phyloP scores from a whole-genome alignment of 495 filamentous ascomycete genomes.

The Penicillium waksmanii region DNA sequence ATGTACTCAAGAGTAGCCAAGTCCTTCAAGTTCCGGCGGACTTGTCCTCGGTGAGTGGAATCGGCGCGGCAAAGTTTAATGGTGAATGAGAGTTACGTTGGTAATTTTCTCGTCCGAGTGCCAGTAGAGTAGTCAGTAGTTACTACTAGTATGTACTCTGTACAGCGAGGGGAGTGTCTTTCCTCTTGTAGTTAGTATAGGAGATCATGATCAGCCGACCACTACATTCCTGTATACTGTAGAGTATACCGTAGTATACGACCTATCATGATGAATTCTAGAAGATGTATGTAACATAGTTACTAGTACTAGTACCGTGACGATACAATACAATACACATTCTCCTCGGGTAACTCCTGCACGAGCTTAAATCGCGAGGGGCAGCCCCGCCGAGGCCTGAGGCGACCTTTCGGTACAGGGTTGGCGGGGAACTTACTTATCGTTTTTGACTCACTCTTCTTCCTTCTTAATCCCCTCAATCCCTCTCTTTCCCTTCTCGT shows the following conservation, averaged over 20 bases:
- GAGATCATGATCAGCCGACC: background rate
- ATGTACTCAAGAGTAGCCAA: too few relatives aligned
- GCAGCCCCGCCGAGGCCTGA: conserved; percentile 14
- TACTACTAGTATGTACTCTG: too few relatives aligned
- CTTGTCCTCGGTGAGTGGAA: conserved; percentile 4
- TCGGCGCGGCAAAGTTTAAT: conserved; percentile 4
- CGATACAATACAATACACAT: conserved; percentile 4
- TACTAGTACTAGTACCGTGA: background rate
- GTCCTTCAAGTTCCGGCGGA: background rate
- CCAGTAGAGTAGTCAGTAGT: too few relatives aligned
- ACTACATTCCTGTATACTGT: too few relatives aligned
- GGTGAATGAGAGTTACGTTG: background rate
- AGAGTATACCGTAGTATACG: too few relatives aligned
- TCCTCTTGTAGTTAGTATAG: background rate
- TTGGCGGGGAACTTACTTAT: conserved; percentile 17
- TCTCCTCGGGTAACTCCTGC: conserved; percentile 20
- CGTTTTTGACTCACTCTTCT: conserved; percentile 27
- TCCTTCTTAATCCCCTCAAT: conserved; percentile 9
- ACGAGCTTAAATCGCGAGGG: conserved; percentile 23
- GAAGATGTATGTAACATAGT: too few relatives aligned
- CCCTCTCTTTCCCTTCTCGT: conserved; percentile 8
- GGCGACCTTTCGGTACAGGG: background rate
- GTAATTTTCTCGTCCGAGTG: conserved; percentile 2
- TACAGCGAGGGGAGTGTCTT: background rate
- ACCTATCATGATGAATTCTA: too few relatives aligned